Conservation (phyloP, 108 stramenopile species). For the Aurantiochytrium sp. region DNA sequence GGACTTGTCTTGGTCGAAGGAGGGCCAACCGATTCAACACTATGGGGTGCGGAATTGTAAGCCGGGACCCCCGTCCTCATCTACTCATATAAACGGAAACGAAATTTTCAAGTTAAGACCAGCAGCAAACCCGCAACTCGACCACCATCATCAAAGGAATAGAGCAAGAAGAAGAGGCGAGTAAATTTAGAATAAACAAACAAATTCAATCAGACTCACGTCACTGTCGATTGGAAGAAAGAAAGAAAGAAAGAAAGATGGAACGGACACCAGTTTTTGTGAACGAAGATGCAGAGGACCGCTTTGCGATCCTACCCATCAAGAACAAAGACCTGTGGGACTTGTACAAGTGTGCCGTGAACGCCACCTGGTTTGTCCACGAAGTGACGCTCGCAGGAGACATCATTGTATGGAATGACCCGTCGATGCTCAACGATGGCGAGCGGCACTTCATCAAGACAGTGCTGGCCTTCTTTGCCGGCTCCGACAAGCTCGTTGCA, state of each 20-base stretch:
- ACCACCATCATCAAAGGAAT: too few species aligned
- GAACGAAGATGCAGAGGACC: background rate
- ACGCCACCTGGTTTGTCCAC: constrained; percentile 30
- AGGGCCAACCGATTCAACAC: too few species aligned
- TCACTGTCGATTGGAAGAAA: too few species aligned
- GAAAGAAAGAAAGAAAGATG: background rate
- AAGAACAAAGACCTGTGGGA: constrained; percentile 68
- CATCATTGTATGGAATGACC: constrained; percentile 6
- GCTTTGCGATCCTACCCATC: constrained; percentile 82
- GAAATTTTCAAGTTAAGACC: too few species aligned
- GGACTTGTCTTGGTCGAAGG: too few species aligned
- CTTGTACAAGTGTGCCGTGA: constrained; percentile 27
- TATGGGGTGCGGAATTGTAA: too few species aligned
- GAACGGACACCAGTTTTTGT: background rate
- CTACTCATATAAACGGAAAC: too few species aligned
- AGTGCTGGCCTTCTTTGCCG: constrained; percentile 81
- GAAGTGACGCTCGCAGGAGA: constrained; percentile 28
- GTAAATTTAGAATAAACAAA: too few species aligned
- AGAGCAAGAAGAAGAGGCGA: too few species aligned
- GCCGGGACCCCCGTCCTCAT: too few species aligned
- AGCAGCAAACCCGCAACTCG: too few species aligned
- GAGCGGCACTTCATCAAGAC: constrained; percentile 57
- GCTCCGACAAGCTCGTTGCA: constrained; percentile 79
- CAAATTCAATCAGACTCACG: too few species aligned
- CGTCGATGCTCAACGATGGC: background rate